phyloP scores from a whole-genome alignment of 495 filamentous ascomycete species.

The Penicillium waksmanii region DNA sequence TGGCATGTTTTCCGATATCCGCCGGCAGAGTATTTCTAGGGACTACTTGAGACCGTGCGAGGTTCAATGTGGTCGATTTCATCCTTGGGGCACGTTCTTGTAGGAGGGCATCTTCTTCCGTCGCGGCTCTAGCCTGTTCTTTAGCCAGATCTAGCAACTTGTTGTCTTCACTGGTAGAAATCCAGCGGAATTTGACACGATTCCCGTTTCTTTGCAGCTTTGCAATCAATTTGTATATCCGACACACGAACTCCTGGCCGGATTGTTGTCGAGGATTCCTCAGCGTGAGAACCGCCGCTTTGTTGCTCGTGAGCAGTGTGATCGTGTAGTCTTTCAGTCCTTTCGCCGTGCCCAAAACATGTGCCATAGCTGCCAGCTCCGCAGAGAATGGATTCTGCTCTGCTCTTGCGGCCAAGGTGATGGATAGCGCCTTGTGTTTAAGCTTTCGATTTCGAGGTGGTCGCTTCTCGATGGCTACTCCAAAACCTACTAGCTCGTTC shows the following conservation, averaged over 20 bases:
- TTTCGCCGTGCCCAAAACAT: conserved; percentile 15
- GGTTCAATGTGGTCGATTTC: conserved; percentile 8
- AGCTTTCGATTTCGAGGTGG: conserved; percentile 14
- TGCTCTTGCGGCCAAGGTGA: conserved; percentile 11
- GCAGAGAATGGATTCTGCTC: conserved; percentile 24
- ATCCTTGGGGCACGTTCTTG: conserved; percentile 16
- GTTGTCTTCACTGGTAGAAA: conserved; percentile 21
- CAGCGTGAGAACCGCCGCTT: conserved; percentile 26
- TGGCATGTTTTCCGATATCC: neutral
- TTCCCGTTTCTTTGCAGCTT: conserved; percentile 24
- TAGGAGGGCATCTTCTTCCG: conserved; percentile 15
- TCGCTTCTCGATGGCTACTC: conserved; percentile 1
- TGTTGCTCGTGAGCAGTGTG: conserved; percentile 27
- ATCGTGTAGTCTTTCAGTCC: conserved; percentile 20
- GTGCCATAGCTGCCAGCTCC: conserved; percentile 25
- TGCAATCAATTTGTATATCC: conserved; percentile 28
- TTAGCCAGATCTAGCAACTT: conserved; percentile 27
- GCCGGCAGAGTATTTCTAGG: neutral
- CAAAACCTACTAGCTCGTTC: conserved; percentile 17
- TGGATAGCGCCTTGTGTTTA: conserved; percentile 15
- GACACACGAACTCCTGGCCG: conserved; percentile 22
- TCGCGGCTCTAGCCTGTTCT: conserved; percentile 27
- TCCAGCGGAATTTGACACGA: conserved; percentile 16
- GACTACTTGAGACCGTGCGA: neutral
- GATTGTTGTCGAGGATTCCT: no score